These are phyloP conservation scores for Acacia crassicarpa DNA, from an alignment of 306 rosid species.

Conservation along the genomic window DNA sequence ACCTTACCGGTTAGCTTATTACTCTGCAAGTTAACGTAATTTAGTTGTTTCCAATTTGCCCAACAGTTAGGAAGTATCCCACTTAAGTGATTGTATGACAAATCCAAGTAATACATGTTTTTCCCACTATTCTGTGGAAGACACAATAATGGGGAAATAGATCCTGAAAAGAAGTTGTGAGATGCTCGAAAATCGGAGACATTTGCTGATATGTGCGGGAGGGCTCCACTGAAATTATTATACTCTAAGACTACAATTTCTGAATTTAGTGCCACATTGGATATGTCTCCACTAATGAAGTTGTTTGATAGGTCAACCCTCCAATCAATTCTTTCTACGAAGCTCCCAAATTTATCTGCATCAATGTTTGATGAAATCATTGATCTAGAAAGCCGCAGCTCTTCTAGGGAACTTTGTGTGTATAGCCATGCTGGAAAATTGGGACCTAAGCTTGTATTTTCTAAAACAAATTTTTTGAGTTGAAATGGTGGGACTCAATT, in stretches of 20 bases:
- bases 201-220: conserved; percentile 24
- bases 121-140: background rate
- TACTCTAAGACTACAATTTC: background rate
- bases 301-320: background rate
- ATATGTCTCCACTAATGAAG: background rate
- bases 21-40: background rate
- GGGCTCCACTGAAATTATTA: conserved; percentile 2
- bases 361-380: too few relatives aligned
- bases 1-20: background rate
- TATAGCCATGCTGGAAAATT: too few relatives aligned
- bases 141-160: background rate
- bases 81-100: background rate
- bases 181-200: background rate
- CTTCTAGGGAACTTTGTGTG: too few relatives aligned
- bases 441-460: too few relatives aligned
- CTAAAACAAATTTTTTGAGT: background rate
- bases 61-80: background rate
- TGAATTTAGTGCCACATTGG: background rate
- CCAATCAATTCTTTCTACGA: background rate
- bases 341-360: too few relatives aligned
- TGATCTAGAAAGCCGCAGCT: too few relatives aligned
- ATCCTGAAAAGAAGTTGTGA: background rate
- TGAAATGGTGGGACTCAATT: background rate
- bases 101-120: background rate
- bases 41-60: background rate